Evolutionary conservation across 352 stramenopile species (phyloP), one percentile per base, ranked within the genome.

Genomic region (Phytophthora pistaciae): DNA sequence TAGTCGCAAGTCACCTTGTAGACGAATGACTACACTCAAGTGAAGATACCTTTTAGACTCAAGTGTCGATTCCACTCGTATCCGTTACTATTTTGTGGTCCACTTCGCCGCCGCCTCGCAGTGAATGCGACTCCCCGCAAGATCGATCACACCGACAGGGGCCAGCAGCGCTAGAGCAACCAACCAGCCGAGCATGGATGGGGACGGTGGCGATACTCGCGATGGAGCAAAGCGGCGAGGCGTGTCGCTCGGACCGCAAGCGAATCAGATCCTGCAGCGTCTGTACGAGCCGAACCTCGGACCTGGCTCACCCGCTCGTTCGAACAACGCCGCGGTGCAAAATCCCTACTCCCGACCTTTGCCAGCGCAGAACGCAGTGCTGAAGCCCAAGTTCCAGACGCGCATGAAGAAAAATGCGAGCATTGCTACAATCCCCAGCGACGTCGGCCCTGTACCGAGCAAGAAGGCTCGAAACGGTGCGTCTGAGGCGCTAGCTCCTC

Each of bases 261-360:
- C 82, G 21, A 90, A 57, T 33, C 70, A 91, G 40, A 92, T 92
- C 61, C 69, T 91, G 36, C 85, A 92, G 68, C 80, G 85, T 14
- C 65, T 92, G 2, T 92, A 92, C 29, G 85, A 91, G 49, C 85
- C 85, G 4, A 82, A 90, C 29, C 70, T 91, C 27, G 85, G 82
- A 0, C 78, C 83, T 29, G 70, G 52, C 2, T 68, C 72, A 14
- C 29, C 55, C 11, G 38, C 49, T n/a, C 49, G 33, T n/a, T 56
- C 49, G 14, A 53, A 54, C 27, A 33, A 63, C 33, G 14, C 20
- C 40, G 20, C 21, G 14, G 27, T 31, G 6, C 66, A 13, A 36
- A 62, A 58, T 31, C 33, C 52, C 4, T 29, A 60, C 29, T 72
- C 58, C 2, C 62, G 58, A 60, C 3, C 57, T 31, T 4, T 64